phyloP scores from a whole-genome alignment of 345 rosid species.

The Chamaenerion angustifolium region DNA sequence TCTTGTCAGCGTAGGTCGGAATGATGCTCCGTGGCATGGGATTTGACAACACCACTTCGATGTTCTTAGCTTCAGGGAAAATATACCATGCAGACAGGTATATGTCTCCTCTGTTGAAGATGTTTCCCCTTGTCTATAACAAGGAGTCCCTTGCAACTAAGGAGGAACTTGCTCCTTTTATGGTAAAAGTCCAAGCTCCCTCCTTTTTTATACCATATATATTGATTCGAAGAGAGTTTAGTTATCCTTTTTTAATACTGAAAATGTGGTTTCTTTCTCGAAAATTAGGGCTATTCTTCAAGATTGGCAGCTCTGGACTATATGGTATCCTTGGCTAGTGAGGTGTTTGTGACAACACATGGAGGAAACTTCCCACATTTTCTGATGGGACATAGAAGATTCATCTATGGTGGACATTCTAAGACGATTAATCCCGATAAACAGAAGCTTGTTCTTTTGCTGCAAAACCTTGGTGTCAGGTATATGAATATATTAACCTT shows the following conservation, averaged over 20 bases:
- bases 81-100: conserved; percentile 57
- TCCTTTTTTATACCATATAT: no score
- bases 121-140: conserved; percentile 79
- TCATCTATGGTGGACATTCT: conserved; percentile 72
- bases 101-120: conserved; percentile 52
- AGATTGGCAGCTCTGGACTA: conserved; percentile 96
- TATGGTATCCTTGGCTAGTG: conserved; percentile 73
- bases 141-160: conserved; percentile 82
- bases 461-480: conserved; percentile 71
- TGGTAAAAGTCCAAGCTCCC: conserved; percentile 25
- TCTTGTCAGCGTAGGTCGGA: conserved; percentile 74
- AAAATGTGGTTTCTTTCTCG: neutral
- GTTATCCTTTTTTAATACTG: neutral
- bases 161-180: conserved; percentile 75
- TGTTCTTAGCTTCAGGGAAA: conserved; percentile 75
- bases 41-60: conserved; percentile 67
- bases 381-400: conserved; percentile 90
- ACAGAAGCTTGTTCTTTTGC: conserved; percentile 58
- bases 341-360: conserved; percentile 85
- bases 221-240: neutral
- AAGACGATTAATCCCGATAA: conserved; percentile 84
- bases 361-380: conserved; percentile 97
- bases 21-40: conserved; percentile 97
- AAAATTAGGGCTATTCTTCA: conserved; percentile 65
- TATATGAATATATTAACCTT: conserved; percentile 7